These are phyloP conservation scores for Capsicum chinense DNA, from an alignment of 257 asterid genomes.

Conservation along the genomic window DNA sequence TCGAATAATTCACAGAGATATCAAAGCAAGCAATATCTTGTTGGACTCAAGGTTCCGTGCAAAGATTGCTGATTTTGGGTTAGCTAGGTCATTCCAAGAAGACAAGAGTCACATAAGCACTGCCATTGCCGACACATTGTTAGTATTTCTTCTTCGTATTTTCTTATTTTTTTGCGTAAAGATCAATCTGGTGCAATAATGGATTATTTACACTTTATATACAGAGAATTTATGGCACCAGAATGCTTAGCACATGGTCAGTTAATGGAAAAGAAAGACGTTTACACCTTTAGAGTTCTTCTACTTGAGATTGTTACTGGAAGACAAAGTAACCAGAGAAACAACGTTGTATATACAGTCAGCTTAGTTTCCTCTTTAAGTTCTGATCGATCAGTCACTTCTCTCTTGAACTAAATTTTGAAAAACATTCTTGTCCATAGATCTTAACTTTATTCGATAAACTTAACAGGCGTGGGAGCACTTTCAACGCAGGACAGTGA, in stretches of 20 bases:
- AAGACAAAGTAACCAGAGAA: slow-evolving; percentile 44
- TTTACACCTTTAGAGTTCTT: slow-evolving; percentile 48
- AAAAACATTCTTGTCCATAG: neutral
- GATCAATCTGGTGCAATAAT: no score
- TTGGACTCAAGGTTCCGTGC: no score
- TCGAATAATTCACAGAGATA: no score
- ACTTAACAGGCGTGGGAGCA: slow-evolving; percentile 45
- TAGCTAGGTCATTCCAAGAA: no score
- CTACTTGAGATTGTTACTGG: slow-evolving; percentile 44
- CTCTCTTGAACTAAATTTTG: neutral
- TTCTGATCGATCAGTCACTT: neutral
- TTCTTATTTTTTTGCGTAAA: no score
- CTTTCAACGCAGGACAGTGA: slow-evolving; percentile 41
- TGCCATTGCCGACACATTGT: no score
- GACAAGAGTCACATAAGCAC: no score
- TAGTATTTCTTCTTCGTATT: no score
- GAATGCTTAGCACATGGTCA: slow-evolving; percentile 52
- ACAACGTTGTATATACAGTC: slow-evolving; percentile 40
- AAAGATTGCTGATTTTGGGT: no score
- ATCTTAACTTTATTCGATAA: neutral
- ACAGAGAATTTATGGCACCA: slow-evolving; percentile 55
- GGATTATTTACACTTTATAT: no score
- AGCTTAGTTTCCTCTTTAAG: slow-evolving; percentile 42
- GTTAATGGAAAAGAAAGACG: slow-evolving; percentile 47
- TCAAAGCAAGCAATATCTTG: no score